Percentiles rank a stretch among this genome's conserved stretches.
Evolutionary conservation across 148 eudicot species (phyloP).

Genomic region (Chenopodium quinoa): DNA sequence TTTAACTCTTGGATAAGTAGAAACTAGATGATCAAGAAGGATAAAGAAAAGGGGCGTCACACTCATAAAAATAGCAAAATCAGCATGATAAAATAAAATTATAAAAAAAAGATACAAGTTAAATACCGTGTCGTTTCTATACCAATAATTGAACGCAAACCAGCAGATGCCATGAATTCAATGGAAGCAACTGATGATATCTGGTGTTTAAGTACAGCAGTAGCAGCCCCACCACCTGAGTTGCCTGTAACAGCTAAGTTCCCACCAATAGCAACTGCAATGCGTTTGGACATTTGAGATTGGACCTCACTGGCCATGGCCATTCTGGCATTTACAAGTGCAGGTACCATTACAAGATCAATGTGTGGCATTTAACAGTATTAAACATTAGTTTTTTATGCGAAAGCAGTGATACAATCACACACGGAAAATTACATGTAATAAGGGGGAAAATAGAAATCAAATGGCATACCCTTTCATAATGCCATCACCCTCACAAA

Average conservation of each 20-base stretch:
- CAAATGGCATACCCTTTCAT: slow-evolving; percentile 67
- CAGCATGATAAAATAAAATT: slow-evolving; percentile 1
- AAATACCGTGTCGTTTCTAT: slow-evolving; percentile 77
- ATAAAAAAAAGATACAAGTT: slow-evolving; percentile 3
- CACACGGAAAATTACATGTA: not conserved
- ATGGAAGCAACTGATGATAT: slow-evolving; percentile 64
- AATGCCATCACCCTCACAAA: slow-evolving; percentile 74
- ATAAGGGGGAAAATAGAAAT: not conserved
- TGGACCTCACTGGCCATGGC: slow-evolving; percentile 91
- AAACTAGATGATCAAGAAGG: slow-evolving; percentile 11
- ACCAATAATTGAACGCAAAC: slow-evolving; percentile 74
- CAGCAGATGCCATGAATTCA: slow-evolving; percentile 78
- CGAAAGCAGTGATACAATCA: not conserved
- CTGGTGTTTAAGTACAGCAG: slow-evolving; percentile 69
- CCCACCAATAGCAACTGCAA: slow-evolving; percentile 75
- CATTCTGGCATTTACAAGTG: slow-evolving; percentile 57
- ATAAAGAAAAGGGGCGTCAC: not conserved
- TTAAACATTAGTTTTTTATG: not conserved
- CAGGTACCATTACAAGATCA: slow-evolving; percentile 1
- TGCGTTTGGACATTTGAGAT: slow-evolving; percentile 72
- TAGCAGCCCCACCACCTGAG: slow-evolving; percentile 76
- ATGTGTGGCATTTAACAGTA: not conserved
- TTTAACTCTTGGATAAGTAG: not conserved
- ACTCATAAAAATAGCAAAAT: not conserved
- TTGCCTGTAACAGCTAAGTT: slow-evolving; percentile 71